Evolutionary conservation across 345 rosid genomes (phyloP), one percentile per base, ranked within the genome.

Genomic region (Mercurialis annua): DNA sequence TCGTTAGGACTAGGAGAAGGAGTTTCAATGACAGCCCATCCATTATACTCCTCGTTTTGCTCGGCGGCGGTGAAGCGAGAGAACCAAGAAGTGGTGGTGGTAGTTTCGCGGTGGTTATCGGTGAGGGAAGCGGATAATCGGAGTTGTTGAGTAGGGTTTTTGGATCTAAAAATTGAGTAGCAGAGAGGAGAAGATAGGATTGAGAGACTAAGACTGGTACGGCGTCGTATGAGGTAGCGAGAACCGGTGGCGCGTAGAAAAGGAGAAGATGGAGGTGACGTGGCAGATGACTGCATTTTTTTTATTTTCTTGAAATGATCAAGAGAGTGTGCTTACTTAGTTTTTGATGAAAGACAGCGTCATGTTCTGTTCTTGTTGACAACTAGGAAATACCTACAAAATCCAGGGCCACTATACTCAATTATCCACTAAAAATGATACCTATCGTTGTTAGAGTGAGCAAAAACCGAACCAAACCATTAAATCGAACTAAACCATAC

Each of bases 11-110:
- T 55, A 65, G 83, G 65, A 20, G 64, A 52, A 65, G 84, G 81
- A 40, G 79, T 17, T 64, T 84, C 83, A 52, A 66, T 52, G 44
- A 81, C 55, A 62, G 83, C 83, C 98, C 98, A 93, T 3, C 87
- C 92, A 47, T 86, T 88, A 59, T 53, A 87, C 38, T 60, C 68
- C 27, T 78, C 73, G 34, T 33, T 53, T 23, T 14, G 59, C 33
- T 43, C 9, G 59, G 62, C 26, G 46, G 55, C 3, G 59, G 65
- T 26, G 83, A 76, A 58, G 60, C 61, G 76, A 67, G 86, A 73
- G 55, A 71, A 60, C 92, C 95, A 90, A 44, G 95, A 84, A 14
- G 71, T 81, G 64, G 59, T 67, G 34, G 6, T 26, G 59, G 11
- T 40, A 38, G 11, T 40, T 3, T 40, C 76, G 23, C 76, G 75